phyloP scores from a whole-genome alignment of 192 early-diverging fungal species.

The Jimgerdemannia lactiflua region DNA sequence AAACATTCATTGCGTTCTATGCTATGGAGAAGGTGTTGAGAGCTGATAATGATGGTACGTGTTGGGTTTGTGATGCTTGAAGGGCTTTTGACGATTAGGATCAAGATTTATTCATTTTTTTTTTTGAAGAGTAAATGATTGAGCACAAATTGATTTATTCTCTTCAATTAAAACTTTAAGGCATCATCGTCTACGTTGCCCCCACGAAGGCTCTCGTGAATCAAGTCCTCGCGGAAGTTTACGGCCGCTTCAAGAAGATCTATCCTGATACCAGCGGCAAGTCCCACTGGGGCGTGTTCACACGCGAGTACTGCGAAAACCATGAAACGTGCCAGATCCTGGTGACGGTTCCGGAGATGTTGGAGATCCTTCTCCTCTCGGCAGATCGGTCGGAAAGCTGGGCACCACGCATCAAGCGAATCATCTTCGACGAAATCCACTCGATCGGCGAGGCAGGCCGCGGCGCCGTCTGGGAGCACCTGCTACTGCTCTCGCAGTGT shows the following conservation, averaged over 20 bases:
- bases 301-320: slow-evolving; percentile 32
- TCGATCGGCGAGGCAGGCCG: slow-evolving; percentile 26
- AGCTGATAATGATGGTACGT: slow-evolving; percentile 30
- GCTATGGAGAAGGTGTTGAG: slow-evolving; percentile 44
- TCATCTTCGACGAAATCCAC: slow-evolving; percentile 47
- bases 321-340: slow-evolving; percentile 30
- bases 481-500: slow-evolving; percentile 27
- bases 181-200: slow-evolving; percentile 36
- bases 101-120: too few species aligned
- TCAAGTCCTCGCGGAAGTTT: slow-evolving; percentile 42
- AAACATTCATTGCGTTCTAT: slow-evolving; percentile 48
- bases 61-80: too few species aligned
- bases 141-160: too few species aligned
- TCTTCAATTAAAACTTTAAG: too few species aligned
- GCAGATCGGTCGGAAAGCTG: slow-evolving; percentile 16
- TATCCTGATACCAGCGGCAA: slow-evolving; percentile 20
- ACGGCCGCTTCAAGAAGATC: slow-evolving; percentile 36
- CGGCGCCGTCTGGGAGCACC: slow-evolving; percentile 40
- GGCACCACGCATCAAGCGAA: slow-evolving; percentile 27
- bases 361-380: slow-evolving; percentile 30
- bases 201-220: slow-evolving; percentile 47
- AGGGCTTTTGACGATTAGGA: too few species aligned
- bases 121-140: too few species aligned
- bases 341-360: slow-evolving; percentile 37
- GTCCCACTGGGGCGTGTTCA: slow-evolving; percentile 33